phyloP scores from a whole-genome alignment of 352 stramenopile species.

The Globisporangium paddicum region DNA sequence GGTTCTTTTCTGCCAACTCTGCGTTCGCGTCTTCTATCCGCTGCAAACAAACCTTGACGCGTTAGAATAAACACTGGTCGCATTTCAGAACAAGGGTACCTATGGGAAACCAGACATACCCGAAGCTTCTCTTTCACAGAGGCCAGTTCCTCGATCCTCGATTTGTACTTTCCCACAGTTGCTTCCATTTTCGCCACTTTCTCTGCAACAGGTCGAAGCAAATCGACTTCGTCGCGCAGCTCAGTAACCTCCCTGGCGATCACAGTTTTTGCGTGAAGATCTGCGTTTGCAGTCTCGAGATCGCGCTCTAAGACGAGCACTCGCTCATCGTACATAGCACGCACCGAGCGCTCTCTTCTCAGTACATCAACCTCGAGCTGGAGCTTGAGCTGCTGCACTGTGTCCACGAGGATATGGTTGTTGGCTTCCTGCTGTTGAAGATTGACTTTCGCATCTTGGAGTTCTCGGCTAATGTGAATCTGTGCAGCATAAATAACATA shows the following conservation, averaged over 20 bases:
- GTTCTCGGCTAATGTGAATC: constrained; percentile 34
- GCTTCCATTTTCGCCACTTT: constrained; percentile 45
- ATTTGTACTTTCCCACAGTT: constrained; percentile 58
- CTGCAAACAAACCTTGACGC: constrained; percentile 15
- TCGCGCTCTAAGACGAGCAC: constrained; percentile 43
- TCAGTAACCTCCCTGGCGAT: constrained; percentile 32
- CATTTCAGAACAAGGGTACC: constrained; percentile 9
- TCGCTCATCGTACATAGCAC: constrained; percentile 44
- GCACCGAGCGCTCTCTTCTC: constrained; percentile 51
- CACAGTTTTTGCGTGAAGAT: constrained; percentile 28
- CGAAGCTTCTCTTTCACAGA: constrained; percentile 47
- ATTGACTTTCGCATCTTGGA: constrained; percentile 20
- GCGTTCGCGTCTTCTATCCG: constrained; percentile 47
- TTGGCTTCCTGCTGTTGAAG: constrained; percentile 21
- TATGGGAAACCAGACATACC: constrained; percentile 9
- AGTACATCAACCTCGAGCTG: constrained; percentile 44
- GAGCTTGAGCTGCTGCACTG: constrained; percentile 31
- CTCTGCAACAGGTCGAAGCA: constrained; percentile 47
- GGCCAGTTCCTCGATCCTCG: constrained; percentile 58
- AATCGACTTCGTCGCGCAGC: constrained; percentile 63
- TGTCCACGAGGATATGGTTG: constrained; percentile 25
- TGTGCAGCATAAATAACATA: constrained; percentile 6
- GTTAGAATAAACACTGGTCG: not conserved
- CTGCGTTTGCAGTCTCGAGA: constrained; percentile 22
- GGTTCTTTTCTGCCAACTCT: constrained; percentile 46